Percentiles rank a stretch among this genome's conserved stretches.
phyloP scores from a whole-genome alignment of 192 early-diverging fungal species.

The Dimargaris verticillata region DNA sequence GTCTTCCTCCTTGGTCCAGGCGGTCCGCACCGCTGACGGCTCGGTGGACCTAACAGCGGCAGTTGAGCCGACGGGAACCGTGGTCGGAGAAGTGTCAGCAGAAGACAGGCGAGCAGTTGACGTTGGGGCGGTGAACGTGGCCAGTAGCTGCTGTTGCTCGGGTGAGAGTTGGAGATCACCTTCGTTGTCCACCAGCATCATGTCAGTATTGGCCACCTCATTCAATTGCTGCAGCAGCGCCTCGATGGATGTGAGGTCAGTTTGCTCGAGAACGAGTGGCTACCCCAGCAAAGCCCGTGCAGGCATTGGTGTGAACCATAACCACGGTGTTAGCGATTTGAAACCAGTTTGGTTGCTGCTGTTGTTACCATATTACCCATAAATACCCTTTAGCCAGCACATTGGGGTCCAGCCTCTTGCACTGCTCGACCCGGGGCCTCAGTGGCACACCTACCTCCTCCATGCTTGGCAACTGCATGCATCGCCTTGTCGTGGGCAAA shows the following conservation, averaged over 20 bases:
- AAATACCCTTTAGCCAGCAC: too few relatives aligned
- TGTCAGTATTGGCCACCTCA: not conserved
- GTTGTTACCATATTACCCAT: too few relatives aligned
- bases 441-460: not conserved
- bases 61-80: not conserved
- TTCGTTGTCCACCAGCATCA: not conserved
- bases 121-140: not conserved
- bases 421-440: not conserved
- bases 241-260: not conserved
- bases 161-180: not conserved
- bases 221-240: not conserved
- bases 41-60: not conserved
- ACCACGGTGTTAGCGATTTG: not conserved
- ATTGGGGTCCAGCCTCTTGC: too few relatives aligned
- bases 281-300: not conserved
- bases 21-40: slow-evolving; percentile 19
- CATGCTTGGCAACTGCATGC: too few relatives aligned
- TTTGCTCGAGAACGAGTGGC: slow-evolving; percentile 1
- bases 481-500: too few relatives aligned
- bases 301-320: not conserved
- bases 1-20: slow-evolving; percentile 73
- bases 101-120: not conserved
- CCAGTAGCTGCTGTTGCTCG: not conserved
- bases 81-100: not conserved
- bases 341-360: not conserved